These are phyloP conservation scores for Vachellia collinsii DNA, from an alignment of 306 rosid species.

Conservation along the genomic window DNA sequence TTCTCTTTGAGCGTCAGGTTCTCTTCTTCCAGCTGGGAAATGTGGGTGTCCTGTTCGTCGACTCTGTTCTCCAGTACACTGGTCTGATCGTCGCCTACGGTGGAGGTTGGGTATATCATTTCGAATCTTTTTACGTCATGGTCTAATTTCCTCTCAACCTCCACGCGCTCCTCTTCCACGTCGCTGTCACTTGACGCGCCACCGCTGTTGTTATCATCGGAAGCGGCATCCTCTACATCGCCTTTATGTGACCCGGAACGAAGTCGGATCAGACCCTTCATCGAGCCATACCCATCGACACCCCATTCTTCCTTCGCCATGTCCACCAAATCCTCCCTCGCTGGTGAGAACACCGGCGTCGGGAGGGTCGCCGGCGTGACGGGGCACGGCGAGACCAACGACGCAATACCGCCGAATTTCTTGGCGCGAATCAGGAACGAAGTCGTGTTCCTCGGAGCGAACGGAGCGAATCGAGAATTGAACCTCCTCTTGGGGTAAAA, in stretches of 20 bases:
- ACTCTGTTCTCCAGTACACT: slow-evolving; percentile 65
- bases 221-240: slow-evolving; percentile 24
- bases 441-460: slow-evolving; percentile 80
- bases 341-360: slow-evolving; percentile 63
- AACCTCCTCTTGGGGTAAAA: slow-evolving; percentile 59
- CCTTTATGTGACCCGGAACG: slow-evolving; percentile 52
- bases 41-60: slow-evolving; percentile 67
- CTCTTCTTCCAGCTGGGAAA: slow-evolving; percentile 70
- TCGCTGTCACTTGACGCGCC: slow-evolving; percentile 64
- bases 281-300: slow-evolving; percentile 77
- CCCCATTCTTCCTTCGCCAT: slow-evolving; percentile 86
- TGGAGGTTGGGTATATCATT: slow-evolving; percentile 62
- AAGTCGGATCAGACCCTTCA: slow-evolving; percentile 82
- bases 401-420: slow-evolving; percentile 66
- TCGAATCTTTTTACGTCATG: slow-evolving; percentile 76
- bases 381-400: slow-evolving; percentile 66
- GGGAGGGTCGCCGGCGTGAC: slow-evolving; percentile 73
- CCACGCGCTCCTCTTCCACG: slow-evolving; percentile 69
- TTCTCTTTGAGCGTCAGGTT: slow-evolving; percentile 67
- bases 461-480: slow-evolving; percentile 65
- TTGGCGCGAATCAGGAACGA: slow-evolving; percentile 75
- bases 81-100: slow-evolving; percentile 53
- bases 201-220: slow-evolving; percentile 28
- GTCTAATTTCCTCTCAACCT: slow-evolving; percentile 69
- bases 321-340: slow-evolving; percentile 63